Base-by-base conservation (phyloP, 192 early-diverging fungal species). In the Dispira simplex region DNA sequence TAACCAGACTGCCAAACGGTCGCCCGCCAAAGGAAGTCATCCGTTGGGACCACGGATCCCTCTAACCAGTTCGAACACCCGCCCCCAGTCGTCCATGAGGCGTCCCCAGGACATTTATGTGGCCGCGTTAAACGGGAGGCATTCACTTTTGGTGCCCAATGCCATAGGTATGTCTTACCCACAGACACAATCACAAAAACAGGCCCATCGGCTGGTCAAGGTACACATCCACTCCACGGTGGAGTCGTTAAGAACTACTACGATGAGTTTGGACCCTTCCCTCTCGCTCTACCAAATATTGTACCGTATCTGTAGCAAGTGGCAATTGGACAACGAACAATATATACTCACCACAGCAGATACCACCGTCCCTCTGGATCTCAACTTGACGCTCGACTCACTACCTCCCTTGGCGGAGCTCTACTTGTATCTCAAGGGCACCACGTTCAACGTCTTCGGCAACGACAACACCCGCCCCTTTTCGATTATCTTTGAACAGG, bases 181-280 rank as follows among this genome's bases (percentile, higher is more conserved):
- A 23, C 32, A 39, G 32, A 39, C 32, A 39, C 32, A 39, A 6
- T 39, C 32, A 39, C 32, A 39, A 39, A 39, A 39, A 4, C 23
- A 44, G 46, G 45, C n/a, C 27, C 44, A 63, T 16, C 63, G 77
- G 12, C 75, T 81, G 62, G 67, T 84, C 51, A 82, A 79, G 64
- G 74, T 85, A 26, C 77, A 83, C 65, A 66, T 85, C 23, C 81
- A 83, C 69, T 78, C 78, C 16, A 85, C 83, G 8, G 67, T 85
- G 20, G 89, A 93, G 62, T 90, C 96, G 28, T 81, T 91, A 64
- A 90, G 90, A 46, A 93, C 92, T 0, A 97, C 93, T 0, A 96
- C 91, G 0, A 83, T 97, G 12, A 85, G 84, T 47, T 81, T 92
- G 12, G 69, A 80, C 47, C 71, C 79, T 12, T 79, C 82, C 62